Evolutionary conservation across 2,329 filamentous ascomycete species (phyloP).

Genomic region (Trichoderma brevicompactum): DNA sequence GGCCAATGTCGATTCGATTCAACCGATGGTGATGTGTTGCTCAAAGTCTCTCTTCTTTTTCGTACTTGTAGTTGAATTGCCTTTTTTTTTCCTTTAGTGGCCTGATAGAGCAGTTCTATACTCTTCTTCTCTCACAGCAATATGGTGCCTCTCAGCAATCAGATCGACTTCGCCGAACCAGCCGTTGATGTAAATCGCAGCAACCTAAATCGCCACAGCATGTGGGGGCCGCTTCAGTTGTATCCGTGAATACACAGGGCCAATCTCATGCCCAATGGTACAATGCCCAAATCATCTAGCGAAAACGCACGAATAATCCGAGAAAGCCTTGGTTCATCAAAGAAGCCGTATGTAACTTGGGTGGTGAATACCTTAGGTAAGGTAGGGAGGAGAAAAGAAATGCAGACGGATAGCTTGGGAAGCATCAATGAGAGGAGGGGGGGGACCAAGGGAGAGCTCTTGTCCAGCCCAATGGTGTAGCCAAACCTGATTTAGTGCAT

Average conservation of each 20-base stretch:
- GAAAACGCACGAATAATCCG: background rate
- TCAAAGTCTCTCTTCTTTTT: background rate
- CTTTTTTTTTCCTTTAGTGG: no score
- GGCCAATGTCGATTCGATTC: background rate
- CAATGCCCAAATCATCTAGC: background rate
- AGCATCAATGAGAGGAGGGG: background rate
- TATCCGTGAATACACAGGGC: background rate
- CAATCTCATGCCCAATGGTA: background rate
- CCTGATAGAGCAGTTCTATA: background rate
- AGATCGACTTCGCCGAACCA: conserved; percentile 6
- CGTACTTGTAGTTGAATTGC: no score
- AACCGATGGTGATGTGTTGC: background rate
- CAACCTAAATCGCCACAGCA: conserved; percentile 15
- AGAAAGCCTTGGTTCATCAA: background rate
- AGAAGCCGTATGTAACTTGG: background rate
- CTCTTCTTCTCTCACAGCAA: background rate
- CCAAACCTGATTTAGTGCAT: background rate
- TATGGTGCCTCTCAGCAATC: background rate
- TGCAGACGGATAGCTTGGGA: background rate
- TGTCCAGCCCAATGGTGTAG: background rate
- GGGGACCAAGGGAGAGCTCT: background rate
- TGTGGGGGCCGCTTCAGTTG: conserved; percentile 13
- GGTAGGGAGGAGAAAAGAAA: background rate
- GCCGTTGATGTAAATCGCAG: conserved; percentile 15
- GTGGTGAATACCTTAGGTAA: background rate